Evolutionary conservation across 2,329 filamentous ascomycete genomes (phyloP).

Genomic region (Penicillium sp.): DNA sequence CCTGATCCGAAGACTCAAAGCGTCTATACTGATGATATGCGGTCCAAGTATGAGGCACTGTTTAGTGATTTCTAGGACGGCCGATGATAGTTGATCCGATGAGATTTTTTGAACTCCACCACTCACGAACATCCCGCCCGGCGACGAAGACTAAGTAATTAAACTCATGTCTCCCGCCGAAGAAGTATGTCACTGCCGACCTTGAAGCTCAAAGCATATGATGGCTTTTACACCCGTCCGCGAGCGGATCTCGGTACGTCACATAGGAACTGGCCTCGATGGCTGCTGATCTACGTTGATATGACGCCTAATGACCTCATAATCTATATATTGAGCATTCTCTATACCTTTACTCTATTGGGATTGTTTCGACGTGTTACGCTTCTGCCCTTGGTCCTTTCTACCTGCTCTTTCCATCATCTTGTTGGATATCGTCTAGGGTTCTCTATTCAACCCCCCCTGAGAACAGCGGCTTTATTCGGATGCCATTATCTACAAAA

Average conservation of each 20-base stretch:
- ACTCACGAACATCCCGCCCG: neutral
- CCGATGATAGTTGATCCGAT: neutral
- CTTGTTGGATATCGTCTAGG: neutral
- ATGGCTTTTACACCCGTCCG: neutral
- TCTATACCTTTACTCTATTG: neutral
- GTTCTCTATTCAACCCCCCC: neutral
- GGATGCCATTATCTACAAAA: neutral
- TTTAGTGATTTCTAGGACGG: conserved; percentile 64
- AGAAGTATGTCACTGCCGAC: neutral
- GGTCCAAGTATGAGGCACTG: conserved; percentile 62
- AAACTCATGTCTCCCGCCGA: neutral
- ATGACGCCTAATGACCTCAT: neutral
- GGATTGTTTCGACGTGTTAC: neutral
- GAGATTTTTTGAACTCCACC: neutral
- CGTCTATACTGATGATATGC: conserved; percentile 64
- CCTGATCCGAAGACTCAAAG: conserved; percentile 57
- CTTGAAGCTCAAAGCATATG: neutral
- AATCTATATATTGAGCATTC: neutral
- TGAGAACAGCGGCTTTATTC: neutral
- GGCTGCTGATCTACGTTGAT: neutral
- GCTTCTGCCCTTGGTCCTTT: neutral
- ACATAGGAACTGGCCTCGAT: neutral
- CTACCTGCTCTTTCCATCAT: neutral
- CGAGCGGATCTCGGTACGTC: neutral
- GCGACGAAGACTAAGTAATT: neutral